These are phyloP conservation scores for Dendrobium chrysotoxum DNA, from an alignment of 106 monocot genomes.

Conservation along the genomic window DNA sequence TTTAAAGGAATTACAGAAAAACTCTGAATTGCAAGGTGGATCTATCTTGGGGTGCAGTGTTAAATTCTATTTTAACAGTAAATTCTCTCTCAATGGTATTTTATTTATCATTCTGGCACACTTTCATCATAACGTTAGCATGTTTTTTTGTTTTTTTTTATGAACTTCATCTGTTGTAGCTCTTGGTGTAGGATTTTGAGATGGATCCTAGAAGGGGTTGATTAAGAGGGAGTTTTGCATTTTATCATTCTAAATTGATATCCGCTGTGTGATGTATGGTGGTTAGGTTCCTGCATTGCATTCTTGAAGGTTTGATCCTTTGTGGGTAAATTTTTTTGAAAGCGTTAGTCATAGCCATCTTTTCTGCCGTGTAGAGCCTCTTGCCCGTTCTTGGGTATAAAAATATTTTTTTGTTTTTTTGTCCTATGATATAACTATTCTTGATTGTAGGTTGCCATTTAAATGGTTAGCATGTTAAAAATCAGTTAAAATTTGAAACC, in stretches of 20 bases:
- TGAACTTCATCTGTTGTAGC: neutral
- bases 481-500: neutral
- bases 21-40: no score
- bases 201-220: neutral
- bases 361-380: neutral
- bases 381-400: neutral
- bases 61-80: no score
- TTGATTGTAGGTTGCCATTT: neutral
- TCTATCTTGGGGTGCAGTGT: no score
- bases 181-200: neutral
- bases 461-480: neutral
- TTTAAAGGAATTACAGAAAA: no score
- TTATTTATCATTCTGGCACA: no score
- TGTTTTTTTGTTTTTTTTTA: neutral
- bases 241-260: neutral
- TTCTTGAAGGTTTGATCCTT: neutral
- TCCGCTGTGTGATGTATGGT: neutral
- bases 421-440: neutral
- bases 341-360: neutral
- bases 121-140: neutral
- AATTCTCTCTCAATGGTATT: no score
- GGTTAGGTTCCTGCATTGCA: neutral
- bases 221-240: neutral
- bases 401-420: neutral
- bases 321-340: neutral